Evolutionary conservation across 106 monocot genomes (phyloP).

Genomic region (Hemerocallis citrina): DNA sequence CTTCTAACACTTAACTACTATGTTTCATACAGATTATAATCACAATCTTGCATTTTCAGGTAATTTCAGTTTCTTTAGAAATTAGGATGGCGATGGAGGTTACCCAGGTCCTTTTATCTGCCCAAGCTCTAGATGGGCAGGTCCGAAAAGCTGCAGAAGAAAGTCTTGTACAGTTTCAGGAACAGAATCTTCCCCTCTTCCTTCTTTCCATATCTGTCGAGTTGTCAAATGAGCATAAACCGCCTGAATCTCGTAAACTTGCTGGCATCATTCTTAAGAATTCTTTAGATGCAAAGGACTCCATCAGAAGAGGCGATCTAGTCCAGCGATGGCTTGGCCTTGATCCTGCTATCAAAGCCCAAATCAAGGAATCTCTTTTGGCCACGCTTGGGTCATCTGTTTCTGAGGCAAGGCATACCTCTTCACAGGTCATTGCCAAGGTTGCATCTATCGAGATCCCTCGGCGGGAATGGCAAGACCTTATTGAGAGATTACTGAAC

Average conservation of each 20-base stretch:
- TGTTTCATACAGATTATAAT: neutral
- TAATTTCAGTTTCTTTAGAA: neutral
- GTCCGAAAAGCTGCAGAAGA: slow-evolving; percentile 12
- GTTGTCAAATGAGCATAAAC: slow-evolving; percentile 19
- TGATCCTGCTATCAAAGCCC: slow-evolving; percentile 15
- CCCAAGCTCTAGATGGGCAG: slow-evolving; percentile 19
- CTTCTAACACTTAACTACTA: too few species aligned
- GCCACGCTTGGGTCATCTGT: slow-evolving; percentile 9
- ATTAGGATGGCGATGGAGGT: slow-evolving; percentile 15
- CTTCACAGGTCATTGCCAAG: slow-evolving; percentile 24
- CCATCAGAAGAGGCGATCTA: slow-evolving; percentile 11
- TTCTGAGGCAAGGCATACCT: slow-evolving; percentile 18
- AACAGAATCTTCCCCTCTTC: slow-evolving; percentile 13
- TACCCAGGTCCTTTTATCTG: slow-evolving; percentile 19
- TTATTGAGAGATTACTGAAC: slow-evolving; percentile 9
- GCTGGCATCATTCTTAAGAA: slow-evolving; percentile 27
- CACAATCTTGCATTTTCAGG: neutral
- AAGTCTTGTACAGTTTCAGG: slow-evolving; percentile 18
- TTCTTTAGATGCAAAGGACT: slow-evolving; percentile 25
- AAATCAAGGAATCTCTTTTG: slow-evolving; percentile 21
- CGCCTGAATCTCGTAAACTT: slow-evolving; percentile 20
- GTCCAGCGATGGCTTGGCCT: slow-evolving; percentile 15
- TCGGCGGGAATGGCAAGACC: slow-evolving; percentile 15
- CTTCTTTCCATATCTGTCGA: slow-evolving; percentile 11
- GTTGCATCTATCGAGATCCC: slow-evolving; percentile 23